Evolutionary conservation across 495 filamentous ascomycete genomes (phyloP).

Genomic region (Aspergillus kassunensis): DNA sequence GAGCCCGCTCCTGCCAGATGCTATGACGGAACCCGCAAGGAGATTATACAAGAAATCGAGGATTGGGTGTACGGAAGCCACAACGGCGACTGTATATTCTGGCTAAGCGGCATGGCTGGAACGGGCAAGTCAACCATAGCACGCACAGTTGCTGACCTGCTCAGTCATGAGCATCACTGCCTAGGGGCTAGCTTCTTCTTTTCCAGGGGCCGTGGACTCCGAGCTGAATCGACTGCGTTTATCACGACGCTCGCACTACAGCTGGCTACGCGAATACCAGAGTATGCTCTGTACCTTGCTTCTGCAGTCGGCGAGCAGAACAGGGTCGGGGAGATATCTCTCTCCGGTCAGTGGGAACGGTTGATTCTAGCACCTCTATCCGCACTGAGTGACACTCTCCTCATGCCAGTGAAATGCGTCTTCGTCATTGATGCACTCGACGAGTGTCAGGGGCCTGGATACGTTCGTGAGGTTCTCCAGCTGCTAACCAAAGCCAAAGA

Average conservation of each 20-base stretch:
- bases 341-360: neutral
- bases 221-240: neutral
- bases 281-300: too few species aligned
- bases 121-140: slow-evolving; percentile 4
- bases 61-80: neutral
- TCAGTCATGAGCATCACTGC: neutral
- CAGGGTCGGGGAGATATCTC: neutral
- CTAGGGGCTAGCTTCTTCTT: neutral
- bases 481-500: neutral
- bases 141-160: neutral
- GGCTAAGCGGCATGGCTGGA: slow-evolving; percentile 1
- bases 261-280: neutral
- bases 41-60: neutral
- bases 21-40: neutral
- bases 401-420: neutral
- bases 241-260: neutral
- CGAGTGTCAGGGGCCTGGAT: neutral
- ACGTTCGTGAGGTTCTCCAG: neutral
- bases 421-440: neutral
- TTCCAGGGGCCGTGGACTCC: too few species aligned
- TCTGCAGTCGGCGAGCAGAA: neutral
- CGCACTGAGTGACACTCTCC: too few species aligned
- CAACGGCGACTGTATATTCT: neutral
- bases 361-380: neutral
- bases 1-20: too few species aligned